Evolutionary conservation across 805 yeast genomes (phyloP).

Genomic region (Lipomyces anomalus): DNA sequence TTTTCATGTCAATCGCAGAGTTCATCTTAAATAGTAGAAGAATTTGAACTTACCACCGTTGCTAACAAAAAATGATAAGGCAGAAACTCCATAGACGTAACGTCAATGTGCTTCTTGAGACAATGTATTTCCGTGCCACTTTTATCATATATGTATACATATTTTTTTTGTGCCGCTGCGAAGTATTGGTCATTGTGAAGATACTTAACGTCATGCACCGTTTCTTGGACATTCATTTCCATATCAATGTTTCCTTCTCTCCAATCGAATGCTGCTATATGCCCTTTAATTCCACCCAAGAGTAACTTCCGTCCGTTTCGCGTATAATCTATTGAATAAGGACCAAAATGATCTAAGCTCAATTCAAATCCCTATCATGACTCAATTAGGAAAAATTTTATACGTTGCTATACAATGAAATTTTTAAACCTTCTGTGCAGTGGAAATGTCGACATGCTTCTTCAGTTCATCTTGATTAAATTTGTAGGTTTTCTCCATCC

Average conservation of each 20-base stretch:
- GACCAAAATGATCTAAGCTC: constrained; percentile 72
- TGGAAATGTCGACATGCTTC: constrained; percentile 67
- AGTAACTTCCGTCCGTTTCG: constrained; percentile 82
- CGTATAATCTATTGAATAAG: constrained; percentile 74
- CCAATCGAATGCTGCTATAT: constrained; percentile 95
- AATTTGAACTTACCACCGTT: no score
- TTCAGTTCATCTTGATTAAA: constrained; percentile 75
- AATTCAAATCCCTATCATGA: constrained; percentile 50
- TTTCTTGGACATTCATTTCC: constrained; percentile 80
- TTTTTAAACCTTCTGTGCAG: constrained; percentile 51
- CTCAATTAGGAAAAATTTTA: background rate
- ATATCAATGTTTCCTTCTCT: constrained; percentile 74
- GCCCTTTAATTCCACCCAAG: constrained; percentile 88
- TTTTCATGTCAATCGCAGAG: no score
- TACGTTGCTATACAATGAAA: constrained; percentile 28
- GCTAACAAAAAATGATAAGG: constrained; percentile 88
- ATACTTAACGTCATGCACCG: constrained; percentile 84
- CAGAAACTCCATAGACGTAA: constrained; percentile 73
- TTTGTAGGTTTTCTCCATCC: constrained; percentile 88
- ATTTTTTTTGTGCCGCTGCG: constrained; percentile 96
- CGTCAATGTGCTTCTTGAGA: constrained; percentile 82
- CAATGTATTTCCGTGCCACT: constrained; percentile 89
- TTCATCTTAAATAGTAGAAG: no score
- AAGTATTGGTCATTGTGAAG: constrained; percentile 87
- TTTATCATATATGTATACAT: constrained; percentile 85